These are phyloP conservation scores for Cubamyces sp. DNA, from an alignment of 768 basidiomycete species.

Conservation along the genomic window DNA sequence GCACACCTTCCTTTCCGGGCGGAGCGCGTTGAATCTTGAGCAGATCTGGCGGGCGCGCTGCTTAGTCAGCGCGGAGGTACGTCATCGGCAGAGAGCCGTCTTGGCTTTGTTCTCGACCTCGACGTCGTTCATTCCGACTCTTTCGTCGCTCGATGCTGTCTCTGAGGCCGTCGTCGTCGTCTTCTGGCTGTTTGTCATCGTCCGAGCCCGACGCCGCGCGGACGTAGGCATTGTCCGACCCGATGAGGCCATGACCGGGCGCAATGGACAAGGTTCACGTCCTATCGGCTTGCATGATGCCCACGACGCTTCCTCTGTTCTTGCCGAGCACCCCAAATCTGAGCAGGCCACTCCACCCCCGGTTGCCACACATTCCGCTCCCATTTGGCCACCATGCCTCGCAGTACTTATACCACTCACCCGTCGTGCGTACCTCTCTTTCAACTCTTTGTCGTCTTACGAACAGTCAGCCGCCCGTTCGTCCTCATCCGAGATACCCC, in stretches of 20 bases:
- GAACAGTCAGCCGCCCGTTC: constrained; percentile 7
- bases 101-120: constrained; percentile 1
- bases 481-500: constrained; percentile 11
- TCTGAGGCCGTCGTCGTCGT: constrained; percentile 1
- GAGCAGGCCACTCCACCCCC: constrained; percentile 21
- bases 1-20: constrained; percentile 19
- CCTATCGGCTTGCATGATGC: constrained; percentile 13
- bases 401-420: constrained; percentile 3
- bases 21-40: constrained; percentile 13
- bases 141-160: constrained; percentile 12
- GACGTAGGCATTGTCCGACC: background rate
- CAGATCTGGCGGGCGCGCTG: constrained; percentile 1
- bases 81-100: constrained; percentile 3
- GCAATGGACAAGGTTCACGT: constrained; percentile 12
- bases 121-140: background rate
- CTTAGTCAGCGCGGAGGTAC: constrained; percentile 12
- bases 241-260: background rate
- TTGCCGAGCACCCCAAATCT: constrained; percentile 27
- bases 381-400: background rate
- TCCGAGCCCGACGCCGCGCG: background rate
- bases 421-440: background rate
- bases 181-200: background rate
- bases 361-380: constrained; percentile 10
- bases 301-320: constrained; percentile 20
- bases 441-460: constrained; percentile 6